Conservation (phyloP, 768 basidiomycete genomes). For the Podaxis mareebaensis region DNA sequence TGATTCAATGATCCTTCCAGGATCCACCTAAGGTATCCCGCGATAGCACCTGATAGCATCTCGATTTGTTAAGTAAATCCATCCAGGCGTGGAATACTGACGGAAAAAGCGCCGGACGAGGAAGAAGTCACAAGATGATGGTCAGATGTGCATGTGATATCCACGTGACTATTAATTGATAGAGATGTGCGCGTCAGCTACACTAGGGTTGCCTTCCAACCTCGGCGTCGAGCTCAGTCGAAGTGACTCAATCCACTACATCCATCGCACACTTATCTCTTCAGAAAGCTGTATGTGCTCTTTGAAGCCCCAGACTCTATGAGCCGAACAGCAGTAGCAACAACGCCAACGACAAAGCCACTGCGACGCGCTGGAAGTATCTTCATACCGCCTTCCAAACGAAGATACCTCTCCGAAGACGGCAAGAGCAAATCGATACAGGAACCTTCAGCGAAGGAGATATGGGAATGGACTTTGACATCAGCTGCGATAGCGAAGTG, state of each 20-base stretch:
- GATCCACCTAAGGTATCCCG: no score
- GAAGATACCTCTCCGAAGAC: slow-evolving; percentile 6
- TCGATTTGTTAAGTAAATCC: no score
- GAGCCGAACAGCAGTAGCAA: slow-evolving; percentile 17
- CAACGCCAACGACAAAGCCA: slow-evolving; percentile 1
- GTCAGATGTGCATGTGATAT: not conserved
- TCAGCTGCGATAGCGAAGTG: slow-evolving; percentile 57
- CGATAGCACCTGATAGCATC: no score
- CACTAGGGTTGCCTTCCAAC: not conserved
- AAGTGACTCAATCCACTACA: not conserved
- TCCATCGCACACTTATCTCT: not conserved
- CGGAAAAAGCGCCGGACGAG: not conserved
- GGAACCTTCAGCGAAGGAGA: slow-evolving; percentile 24
- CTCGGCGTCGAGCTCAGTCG: not conserved
- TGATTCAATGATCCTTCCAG: no score
- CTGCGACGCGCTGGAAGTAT: slow-evolving; percentile 6
- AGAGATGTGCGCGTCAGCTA: not conserved
- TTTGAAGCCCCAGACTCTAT: not conserved
- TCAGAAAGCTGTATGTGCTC: not conserved
- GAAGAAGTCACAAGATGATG: not conserved
- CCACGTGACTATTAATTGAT: not conserved
- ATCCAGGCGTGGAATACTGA: no score
- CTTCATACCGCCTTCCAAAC: slow-evolving; percentile 18
- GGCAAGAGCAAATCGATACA: not conserved
- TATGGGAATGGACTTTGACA: slow-evolving; percentile 59